Conservation (phyloP, 2,329 filamentous ascomycete species). For the Aspergillus brunneoviolaceus region DNA sequence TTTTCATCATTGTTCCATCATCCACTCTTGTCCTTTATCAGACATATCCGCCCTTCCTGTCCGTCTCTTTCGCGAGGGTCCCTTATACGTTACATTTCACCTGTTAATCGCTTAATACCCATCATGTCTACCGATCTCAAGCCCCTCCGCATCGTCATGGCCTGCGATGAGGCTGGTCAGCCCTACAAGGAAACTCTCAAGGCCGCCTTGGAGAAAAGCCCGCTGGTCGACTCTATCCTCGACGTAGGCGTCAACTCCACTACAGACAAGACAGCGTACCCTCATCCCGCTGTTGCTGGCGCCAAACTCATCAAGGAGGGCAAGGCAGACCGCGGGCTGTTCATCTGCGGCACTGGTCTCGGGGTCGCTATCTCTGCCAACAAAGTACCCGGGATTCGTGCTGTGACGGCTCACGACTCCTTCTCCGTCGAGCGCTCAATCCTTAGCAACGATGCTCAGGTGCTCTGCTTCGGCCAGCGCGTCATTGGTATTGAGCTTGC, state of each 20-base stretch:
- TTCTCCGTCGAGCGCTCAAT: constrained; percentile 80
- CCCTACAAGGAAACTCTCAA: constrained; percentile 78
- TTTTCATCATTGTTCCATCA: constrained; percentile 6
- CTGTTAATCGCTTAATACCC: neutral
- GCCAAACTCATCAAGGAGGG: constrained; percentile 54
- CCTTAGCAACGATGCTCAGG: constrained; percentile 82
- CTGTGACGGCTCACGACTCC: constrained; percentile 85
- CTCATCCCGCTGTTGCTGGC: constrained; percentile 72
- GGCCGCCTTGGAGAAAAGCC: constrained; percentile 65
- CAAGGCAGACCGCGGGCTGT: constrained; percentile 70
- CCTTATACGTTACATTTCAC: neutral
- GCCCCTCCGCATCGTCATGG: constrained; percentile 61
- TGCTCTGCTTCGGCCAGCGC: constrained; percentile 81
- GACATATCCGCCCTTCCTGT: neutral
- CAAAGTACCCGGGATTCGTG: constrained; percentile 78
- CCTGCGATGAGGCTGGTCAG: constrained; percentile 71
- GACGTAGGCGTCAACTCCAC: constrained; percentile 70
- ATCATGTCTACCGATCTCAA: constrained; percentile 35
- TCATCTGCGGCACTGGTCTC: constrained; percentile 80
- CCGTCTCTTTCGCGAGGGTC: neutral
- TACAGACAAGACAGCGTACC: constrained; percentile 77
- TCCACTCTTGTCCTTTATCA: neutral
- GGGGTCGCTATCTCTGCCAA: constrained; percentile 88
- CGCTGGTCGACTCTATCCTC: constrained; percentile 64
- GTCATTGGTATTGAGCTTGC: constrained; percentile 81